A percentile compares a stretch with the other conserved stretches of the same genome.
These are phyloP conservation scores for Pigoraptor vietnamica DNA, from an alignment of 78 protist species.

Conservation along the genomic window DNA sequence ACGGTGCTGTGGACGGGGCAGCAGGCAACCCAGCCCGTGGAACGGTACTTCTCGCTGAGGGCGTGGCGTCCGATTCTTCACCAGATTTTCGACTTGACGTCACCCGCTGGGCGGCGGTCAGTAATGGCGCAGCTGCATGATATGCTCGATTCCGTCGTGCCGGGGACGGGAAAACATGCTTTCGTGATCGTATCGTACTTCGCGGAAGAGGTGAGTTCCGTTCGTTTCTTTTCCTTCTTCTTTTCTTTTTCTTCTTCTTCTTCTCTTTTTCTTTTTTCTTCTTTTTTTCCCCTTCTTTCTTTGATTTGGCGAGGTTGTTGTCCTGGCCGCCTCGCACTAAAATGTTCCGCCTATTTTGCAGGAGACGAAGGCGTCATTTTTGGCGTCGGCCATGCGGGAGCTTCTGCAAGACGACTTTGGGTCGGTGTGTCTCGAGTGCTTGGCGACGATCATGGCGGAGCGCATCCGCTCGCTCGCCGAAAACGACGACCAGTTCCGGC, in stretches of 20 bases:
- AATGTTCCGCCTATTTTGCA: too few relatives aligned
- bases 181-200: not conserved
- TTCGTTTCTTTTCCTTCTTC: too few relatives aligned
- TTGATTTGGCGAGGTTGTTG: too few relatives aligned
- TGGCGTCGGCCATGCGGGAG: not conserved
- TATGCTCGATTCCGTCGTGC: not conserved
- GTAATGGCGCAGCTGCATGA: not conserved
- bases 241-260: too few relatives aligned
- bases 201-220: too few relatives aligned
- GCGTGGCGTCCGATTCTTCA: not conserved
- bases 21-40: not conserved
- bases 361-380: not conserved
- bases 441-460: not conserved
- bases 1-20: not conserved
- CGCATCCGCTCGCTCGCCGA: not conserved
- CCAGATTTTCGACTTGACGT: not conserved
- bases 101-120: not conserved
- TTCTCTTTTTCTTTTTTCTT: too few relatives aligned
- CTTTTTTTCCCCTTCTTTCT: too few relatives aligned
- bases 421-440: not conserved
- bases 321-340: too few relatives aligned
- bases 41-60: not conserved
- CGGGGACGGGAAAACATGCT: not conserved
- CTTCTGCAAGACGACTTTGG: not conserved
- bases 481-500: not conserved